Conservation (phyloP, 1,284 basidiomycete genomes). For the Ganoderma resinaceum region DNA sequence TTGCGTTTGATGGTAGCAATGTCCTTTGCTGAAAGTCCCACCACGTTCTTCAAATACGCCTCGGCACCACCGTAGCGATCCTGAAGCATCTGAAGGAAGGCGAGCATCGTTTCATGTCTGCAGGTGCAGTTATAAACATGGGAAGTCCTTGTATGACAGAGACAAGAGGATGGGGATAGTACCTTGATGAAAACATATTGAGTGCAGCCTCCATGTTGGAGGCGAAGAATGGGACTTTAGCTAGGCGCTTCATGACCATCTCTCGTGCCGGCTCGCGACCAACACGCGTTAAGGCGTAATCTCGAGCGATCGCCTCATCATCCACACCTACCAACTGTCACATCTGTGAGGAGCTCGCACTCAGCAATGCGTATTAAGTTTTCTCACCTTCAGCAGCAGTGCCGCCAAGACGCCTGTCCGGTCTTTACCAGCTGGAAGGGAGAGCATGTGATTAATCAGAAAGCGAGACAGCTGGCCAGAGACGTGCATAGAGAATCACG, state of each 20-base stretch:
- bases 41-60: constrained; percentile 60
- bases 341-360: neutral
- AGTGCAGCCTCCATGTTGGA: constrained; percentile 73
- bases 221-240: constrained; percentile 73
- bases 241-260: constrained; percentile 69
- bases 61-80: constrained; percentile 74
- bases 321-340: constrained; percentile 72
- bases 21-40: constrained; percentile 64
- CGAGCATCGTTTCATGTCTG: constrained; percentile 75
- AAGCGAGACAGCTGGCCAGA: too few relatives aligned
- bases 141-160: neutral
- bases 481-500: constrained; percentile 9
- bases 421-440: constrained; percentile 69
- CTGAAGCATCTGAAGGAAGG: constrained; percentile 65
- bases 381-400: constrained; percentile 67
- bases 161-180: constrained; percentile 9
- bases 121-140: neutral
- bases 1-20: constrained; percentile 66
- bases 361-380: neutral
- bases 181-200: constrained; percentile 83
- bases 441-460: neutral
- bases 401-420: constrained; percentile 80
- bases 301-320: constrained; percentile 67
- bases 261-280: constrained; percentile 79
- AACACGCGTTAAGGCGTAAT: constrained; percentile 77